Conservation (phyloP, 2,329 filamentous ascomycete species). For the Oidium heveae region DNA sequence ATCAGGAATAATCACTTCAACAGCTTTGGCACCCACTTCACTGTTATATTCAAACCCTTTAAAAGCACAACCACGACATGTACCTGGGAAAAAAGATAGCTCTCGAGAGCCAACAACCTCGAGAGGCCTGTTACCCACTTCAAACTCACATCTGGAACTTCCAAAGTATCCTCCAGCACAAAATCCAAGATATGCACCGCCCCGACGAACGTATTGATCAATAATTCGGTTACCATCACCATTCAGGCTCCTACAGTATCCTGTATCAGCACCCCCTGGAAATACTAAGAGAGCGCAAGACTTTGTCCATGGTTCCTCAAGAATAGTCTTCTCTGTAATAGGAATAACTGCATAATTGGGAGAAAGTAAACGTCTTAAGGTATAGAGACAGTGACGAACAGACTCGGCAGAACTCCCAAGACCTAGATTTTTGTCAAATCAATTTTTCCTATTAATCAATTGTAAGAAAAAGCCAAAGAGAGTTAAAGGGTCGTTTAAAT, state of each 20-base stretch:
- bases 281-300: constrained; percentile 78
- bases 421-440: constrained; percentile 22
- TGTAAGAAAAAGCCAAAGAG: too few species aligned
- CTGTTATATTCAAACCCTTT: constrained; percentile 74
- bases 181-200: constrained; percentile 70
- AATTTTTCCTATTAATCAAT: too few species aligned
- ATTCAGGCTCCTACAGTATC: constrained; percentile 71
- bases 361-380: constrained; percentile 61
- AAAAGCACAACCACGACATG: constrained; percentile 68
- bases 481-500: background rate
- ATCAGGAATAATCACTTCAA: constrained; percentile 37
- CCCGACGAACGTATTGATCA: constrained; percentile 58
- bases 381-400: constrained; percentile 69
- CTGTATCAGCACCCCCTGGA: constrained; percentile 80
- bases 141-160: constrained; percentile 61
- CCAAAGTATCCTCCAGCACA: constrained; percentile 93
- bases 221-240: constrained; percentile 72
- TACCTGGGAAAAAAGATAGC: constrained; percentile 68
- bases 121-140: constrained; percentile 55
- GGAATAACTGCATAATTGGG: constrained; percentile 85
- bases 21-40: constrained; percentile 58
- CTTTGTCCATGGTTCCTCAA: constrained; percentile 77
- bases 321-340: constrained; percentile 48
- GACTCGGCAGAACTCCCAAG: constrained; percentile 70
- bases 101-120: constrained; percentile 73